Evolutionary conservation across 306 rosid species (phyloP), one percentile per base, ranked within the genome.

Genomic region (Casuarina equisetifolia): DNA sequence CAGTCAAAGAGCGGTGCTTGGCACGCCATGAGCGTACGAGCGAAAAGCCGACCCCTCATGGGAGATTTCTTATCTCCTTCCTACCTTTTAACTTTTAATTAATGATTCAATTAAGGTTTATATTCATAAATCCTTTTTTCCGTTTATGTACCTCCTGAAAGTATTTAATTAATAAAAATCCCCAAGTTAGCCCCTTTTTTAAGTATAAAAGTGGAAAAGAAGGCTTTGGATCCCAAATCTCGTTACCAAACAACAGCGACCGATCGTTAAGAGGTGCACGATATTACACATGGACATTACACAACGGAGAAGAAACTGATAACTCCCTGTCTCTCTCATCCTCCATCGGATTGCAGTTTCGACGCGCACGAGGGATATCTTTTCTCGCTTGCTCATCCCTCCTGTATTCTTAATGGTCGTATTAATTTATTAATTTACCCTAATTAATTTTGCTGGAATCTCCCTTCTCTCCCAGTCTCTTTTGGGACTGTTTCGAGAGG

Each of bases 401-500:
- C 32, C 32, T 25, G 32, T 25, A 69, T 74, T 76, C 16, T 49
- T 32, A 70, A 50, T 32, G 12, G 43, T 9, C 49, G 19, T 5
- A 32, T 13, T 46, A n/a, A 19, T 68, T 1, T 17, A 32, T 49
- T 49, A 32, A 48, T 70, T 70, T 5, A 70, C 19, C 19, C 35
- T 16, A 32, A 13, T 70, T 70, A 32, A 70, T 70, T 70, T 70
- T 4, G 1, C 57, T 25, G 12, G 35, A 32, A 67, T 67, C 50
- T 25, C n/a, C 48, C 50, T 8, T 39, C 80, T 64, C 44, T 66
- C 61, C 12, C 53, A 43, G 36, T 11, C 63, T 61, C 74, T 76
- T 39, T 62, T 71, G 52, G 77, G 70, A 73, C 80, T 75, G 35
- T 61, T 78, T 61, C n/a, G 52, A 52, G 78, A 76, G 68, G 43